phyloP scores from a whole-genome alignment of 1,139 yeast genomes.

The Diutina pseudorugosa region DNA sequence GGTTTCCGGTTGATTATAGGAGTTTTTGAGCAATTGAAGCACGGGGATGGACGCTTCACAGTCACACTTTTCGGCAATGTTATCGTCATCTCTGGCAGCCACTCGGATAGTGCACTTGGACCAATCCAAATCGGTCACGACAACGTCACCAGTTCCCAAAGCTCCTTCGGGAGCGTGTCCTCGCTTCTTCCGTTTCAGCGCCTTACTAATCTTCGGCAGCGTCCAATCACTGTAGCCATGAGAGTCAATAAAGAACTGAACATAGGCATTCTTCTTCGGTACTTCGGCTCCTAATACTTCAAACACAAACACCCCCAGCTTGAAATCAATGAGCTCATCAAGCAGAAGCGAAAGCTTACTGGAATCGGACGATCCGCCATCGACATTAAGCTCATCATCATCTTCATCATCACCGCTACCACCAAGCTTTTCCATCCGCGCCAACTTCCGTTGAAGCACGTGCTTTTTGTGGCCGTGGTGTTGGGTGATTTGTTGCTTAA shows the following conservation, averaged over 20 bases:
- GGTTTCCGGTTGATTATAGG: slow-evolving; percentile 46
- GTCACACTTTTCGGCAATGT: slow-evolving; percentile 44
- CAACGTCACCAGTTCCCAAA: slow-evolving; percentile 58
- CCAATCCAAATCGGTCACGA: slow-evolving; percentile 66
- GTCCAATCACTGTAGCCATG: slow-evolving; percentile 50
- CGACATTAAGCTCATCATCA: slow-evolving; percentile 24
- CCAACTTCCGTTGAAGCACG: slow-evolving; percentile 16
- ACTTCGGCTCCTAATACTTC: slow-evolving; percentile 50
- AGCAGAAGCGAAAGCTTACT: slow-evolving; percentile 46
- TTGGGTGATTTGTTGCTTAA: slow-evolving; percentile 13
- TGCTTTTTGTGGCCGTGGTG: slow-evolving; percentile 5
- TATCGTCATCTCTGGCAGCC: slow-evolving; percentile 37
- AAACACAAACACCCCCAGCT: slow-evolving; percentile 67
- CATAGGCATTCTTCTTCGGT: slow-evolving; percentile 39
- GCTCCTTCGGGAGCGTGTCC: slow-evolving; percentile 16
- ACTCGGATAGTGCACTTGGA: slow-evolving; percentile 56
- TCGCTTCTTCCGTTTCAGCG: slow-evolving; percentile 21
- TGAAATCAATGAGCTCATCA: slow-evolving; percentile 47
- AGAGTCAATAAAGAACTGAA: slow-evolving; percentile 70
- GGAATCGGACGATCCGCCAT: slow-evolving; percentile 14
- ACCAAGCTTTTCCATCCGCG: slow-evolving; percentile 14
- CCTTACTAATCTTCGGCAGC: slow-evolving; percentile 24
- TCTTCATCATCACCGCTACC: slow-evolving; percentile 17
- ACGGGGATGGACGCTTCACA: slow-evolving; percentile 64
- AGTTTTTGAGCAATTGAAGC: slow-evolving; percentile 48